These are phyloP conservation scores for Farysia itapuensis DNA, from an alignment of 1,284 basidiomycete genomes.

Conservation along the genomic window DNA sequence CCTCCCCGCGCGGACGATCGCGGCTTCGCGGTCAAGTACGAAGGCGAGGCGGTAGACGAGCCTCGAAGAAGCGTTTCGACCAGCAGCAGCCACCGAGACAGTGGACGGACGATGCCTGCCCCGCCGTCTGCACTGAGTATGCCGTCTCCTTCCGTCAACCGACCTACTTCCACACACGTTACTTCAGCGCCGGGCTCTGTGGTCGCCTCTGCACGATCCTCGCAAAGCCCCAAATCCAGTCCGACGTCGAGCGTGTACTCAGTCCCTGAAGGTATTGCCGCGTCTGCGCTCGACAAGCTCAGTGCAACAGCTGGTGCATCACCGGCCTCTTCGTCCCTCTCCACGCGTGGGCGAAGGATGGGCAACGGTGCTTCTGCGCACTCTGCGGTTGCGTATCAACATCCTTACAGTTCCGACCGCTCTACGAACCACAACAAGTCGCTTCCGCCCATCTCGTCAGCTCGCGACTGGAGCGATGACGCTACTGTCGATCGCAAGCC, in stretches of 20 bases:
- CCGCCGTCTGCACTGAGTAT: conserved; percentile 4
- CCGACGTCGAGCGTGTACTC: conserved; percentile 32
- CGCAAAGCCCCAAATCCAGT: conserved; percentile 40
- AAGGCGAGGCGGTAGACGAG: conserved; percentile 5
- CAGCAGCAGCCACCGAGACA: conserved; percentile 31
- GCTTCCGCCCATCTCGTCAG: conserved; percentile 33
- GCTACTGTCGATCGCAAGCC: conserved; percentile 29
- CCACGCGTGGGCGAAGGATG: conserved; percentile 20
- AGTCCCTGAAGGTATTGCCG: conserved; percentile 23
- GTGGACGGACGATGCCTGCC: not conserved
- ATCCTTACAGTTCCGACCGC: conserved; percentile 40
- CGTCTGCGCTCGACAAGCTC: conserved; percentile 30
- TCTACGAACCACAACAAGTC: conserved; percentile 30
- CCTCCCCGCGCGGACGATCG: not conserved
- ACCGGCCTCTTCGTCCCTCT: conserved; percentile 5
- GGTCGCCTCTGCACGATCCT: conserved; percentile 28
- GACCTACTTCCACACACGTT: conserved; percentile 5
- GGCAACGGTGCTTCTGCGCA: conserved; percentile 6
- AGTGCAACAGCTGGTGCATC: conserved; percentile 4
- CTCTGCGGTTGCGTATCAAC: conserved; percentile 17
- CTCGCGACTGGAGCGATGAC: conserved; percentile 20
- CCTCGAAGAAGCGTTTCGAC: conserved; percentile 30
- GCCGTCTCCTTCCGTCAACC: conserved; percentile 9
- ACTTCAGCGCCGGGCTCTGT: conserved; percentile 32
- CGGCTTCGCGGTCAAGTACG: not conserved